Evolutionary conservation across 2,329 filamentous ascomycete genomes (phyloP).

Genomic region (Apiospora pterosperma): DNA sequence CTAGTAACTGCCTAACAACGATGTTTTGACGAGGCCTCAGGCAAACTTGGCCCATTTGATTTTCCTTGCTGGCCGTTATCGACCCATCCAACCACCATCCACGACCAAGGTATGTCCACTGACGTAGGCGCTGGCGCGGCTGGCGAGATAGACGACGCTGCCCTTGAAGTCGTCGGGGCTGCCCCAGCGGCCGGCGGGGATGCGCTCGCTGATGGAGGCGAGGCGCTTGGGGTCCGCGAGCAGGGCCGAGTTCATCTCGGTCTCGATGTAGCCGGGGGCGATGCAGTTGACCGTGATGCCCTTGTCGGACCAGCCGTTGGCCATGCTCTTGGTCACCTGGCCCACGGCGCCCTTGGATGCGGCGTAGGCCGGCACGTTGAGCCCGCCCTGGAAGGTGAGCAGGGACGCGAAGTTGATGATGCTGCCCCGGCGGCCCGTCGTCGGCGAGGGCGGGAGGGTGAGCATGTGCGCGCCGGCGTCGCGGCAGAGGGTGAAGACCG

Average conservation of each 20-base stretch:
- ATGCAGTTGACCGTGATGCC: slow-evolving; percentile 36
- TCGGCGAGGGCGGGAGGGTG: slow-evolving; percentile 40
- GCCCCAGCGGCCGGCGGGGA: slow-evolving; percentile 50
- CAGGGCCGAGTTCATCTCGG: slow-evolving; percentile 40
- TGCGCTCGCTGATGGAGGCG: slow-evolving; percentile 38
- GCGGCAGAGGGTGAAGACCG: slow-evolving; percentile 75
- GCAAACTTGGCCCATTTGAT: no score
- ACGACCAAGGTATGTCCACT: slow-evolving; percentile 50
- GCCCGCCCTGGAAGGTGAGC: slow-evolving; percentile 79
- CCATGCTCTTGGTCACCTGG: slow-evolving; percentile 53
- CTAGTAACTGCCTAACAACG: no score
- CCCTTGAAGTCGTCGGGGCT: slow-evolving; percentile 46
- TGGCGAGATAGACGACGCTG: slow-evolving; percentile 46
- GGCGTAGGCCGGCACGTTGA: slow-evolving; percentile 77
- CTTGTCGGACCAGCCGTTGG: slow-evolving; percentile 49
- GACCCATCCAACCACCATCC: slow-evolving; percentile 48
- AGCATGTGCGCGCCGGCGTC: slow-evolving; percentile 81
- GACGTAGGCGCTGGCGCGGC: slow-evolving; percentile 44
- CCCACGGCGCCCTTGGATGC: slow-evolving; percentile 57
- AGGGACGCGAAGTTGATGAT: slow-evolving; percentile 86
- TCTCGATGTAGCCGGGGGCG: slow-evolving; percentile 42
- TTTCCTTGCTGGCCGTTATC: neutral
- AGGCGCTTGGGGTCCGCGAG: slow-evolving; percentile 35
- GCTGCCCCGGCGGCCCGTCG: slow-evolving; percentile 51
- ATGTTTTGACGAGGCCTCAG: no score